Evolutionary conservation across 495 filamentous ascomycete genomes (phyloP).

Genomic region (Daldinia decipiens): DNA sequence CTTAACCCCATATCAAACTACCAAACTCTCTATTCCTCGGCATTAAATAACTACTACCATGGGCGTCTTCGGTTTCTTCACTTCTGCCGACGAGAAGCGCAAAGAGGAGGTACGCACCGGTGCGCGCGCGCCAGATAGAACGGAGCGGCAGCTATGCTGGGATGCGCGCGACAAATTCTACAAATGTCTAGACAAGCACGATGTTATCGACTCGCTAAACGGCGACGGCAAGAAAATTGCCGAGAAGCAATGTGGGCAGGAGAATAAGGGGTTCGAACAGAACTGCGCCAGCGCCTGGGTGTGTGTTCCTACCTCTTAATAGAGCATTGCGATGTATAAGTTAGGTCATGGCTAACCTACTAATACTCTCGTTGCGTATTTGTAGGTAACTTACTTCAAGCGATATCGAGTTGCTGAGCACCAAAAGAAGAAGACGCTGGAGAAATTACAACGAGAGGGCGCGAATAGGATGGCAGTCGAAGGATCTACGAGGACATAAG

Average conservation of each 20-base stretch:
- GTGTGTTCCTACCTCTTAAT: constrained; percentile 55
- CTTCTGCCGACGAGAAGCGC: constrained; percentile 58
- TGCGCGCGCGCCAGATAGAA: constrained; percentile 78
- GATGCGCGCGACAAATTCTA: constrained; percentile 87
- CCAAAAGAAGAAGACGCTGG: constrained; percentile 81
- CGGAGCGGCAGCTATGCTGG: constrained; percentile 84
- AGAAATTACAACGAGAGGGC: constrained; percentile 81
- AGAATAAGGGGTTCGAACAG: constrained; percentile 73
- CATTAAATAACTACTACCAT: constrained; percentile 40
- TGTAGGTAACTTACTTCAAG: constrained; percentile 96
- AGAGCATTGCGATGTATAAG: background rate
- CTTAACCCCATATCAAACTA: background rate
- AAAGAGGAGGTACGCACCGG: constrained; percentile 65
- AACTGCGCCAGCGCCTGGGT: constrained; percentile 88
- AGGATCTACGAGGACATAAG: constrained; percentile 18
- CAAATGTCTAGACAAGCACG: constrained; percentile 79
- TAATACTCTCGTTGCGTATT: background rate
- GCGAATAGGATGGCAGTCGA: constrained; percentile 67
- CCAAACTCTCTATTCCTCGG: background rate
- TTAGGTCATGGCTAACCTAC: constrained; percentile 5
- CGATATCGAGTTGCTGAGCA: constrained; percentile 91
- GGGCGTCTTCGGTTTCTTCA: constrained; percentile 58
- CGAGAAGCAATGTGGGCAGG: constrained; percentile 71
- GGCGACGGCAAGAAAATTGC: constrained; percentile 68
- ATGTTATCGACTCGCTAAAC: constrained; percentile 86